These are phyloP conservation scores for Claviceps spartinae DNA, from an alignment of 2,329 filamentous ascomycete genomes.

Conservation along the genomic window DNA sequence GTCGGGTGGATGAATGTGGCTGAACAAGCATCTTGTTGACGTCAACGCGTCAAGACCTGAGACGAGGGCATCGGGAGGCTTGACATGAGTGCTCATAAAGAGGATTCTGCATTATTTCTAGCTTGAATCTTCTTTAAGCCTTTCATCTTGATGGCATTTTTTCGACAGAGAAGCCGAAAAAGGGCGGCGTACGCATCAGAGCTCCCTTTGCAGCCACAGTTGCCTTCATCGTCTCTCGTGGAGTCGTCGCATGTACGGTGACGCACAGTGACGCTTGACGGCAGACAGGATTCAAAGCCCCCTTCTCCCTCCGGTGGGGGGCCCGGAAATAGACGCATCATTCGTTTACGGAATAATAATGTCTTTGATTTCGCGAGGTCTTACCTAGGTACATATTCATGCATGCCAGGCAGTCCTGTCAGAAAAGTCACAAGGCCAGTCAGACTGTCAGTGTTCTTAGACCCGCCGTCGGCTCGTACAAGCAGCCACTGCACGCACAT, in stretches of 20 bases:
- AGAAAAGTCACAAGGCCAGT: too few relatives aligned
- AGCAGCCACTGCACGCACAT: too few relatives aligned
- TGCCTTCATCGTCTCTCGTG: too few relatives aligned
- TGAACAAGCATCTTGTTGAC: too few relatives aligned
- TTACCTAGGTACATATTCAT: background rate
- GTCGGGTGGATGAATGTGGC: too few relatives aligned
- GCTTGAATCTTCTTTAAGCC: background rate
- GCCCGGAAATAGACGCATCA: background rate
- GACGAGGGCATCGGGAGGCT: background rate
- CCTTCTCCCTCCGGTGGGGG: background rate
- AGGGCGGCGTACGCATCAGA: background rate
- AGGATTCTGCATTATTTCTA: background rate
- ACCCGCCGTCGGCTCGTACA: too few relatives aligned
- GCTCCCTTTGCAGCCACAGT: background rate
- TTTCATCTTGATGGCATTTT: background rate
- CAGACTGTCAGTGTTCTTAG: too few relatives aligned
- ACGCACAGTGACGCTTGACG: background rate
- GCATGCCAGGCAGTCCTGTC: too few relatives aligned
- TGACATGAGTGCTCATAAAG: background rate
- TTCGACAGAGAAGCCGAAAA: background rate
- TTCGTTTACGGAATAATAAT: background rate
- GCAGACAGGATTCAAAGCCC: background rate
- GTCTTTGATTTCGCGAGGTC: background rate
- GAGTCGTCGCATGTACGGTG: background rate
- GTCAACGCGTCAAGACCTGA: too few relatives aligned